Evolutionary conservation across 2,329 filamentous ascomycete genomes (phyloP).

Genomic region (Xylaria sp.): DNA sequence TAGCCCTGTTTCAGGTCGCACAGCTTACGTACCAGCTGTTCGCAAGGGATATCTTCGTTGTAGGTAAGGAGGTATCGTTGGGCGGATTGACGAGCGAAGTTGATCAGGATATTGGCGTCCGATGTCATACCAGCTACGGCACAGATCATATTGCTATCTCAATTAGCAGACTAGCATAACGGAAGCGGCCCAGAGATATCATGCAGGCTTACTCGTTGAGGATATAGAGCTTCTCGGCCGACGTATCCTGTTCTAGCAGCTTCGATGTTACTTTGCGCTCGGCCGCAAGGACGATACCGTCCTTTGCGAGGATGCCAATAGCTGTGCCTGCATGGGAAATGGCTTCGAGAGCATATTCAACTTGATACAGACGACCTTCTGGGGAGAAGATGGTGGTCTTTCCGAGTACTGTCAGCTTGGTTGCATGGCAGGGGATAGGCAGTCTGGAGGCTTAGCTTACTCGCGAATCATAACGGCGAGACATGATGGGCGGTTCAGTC

Average conservation of each 20-base stretch:
- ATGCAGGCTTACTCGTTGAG: conserved; percentile 77
- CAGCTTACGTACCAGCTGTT: conserved; percentile 93
- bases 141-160: conserved; percentile 95
- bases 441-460: conserved; percentile 74
- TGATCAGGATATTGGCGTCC: conserved; percentile 99
- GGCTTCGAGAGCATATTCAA: conserved; percentile 98
- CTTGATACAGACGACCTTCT: conserved; percentile 97
- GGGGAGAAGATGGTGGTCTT: conserved; percentile 99
- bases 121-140: conserved; percentile 99
- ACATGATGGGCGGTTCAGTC: conserved; percentile 65
- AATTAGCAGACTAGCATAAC: conserved; percentile 6
- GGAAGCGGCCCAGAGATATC: no score
- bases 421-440: conserved; percentile 30
- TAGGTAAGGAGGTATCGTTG: conserved; percentile 98
- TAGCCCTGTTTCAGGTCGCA: conserved; percentile 99
- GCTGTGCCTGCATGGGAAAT: conserved; percentile 98
- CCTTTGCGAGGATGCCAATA: conserved; percentile 93
- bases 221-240: conserved; percentile 99
- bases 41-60: conserved; percentile 99
- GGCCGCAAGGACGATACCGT: conserved; percentile 96
- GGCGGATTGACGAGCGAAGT: conserved; percentile 96
- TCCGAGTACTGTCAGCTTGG: conserved; percentile 33
- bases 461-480: conserved; percentile 95
- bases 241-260: conserved; percentile 98
- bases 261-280: conserved; percentile 99